These are phyloP conservation scores for Fraxinus quadrangulata DNA, from an alignment of 257 asterid genomes.

Conservation along the genomic window DNA sequence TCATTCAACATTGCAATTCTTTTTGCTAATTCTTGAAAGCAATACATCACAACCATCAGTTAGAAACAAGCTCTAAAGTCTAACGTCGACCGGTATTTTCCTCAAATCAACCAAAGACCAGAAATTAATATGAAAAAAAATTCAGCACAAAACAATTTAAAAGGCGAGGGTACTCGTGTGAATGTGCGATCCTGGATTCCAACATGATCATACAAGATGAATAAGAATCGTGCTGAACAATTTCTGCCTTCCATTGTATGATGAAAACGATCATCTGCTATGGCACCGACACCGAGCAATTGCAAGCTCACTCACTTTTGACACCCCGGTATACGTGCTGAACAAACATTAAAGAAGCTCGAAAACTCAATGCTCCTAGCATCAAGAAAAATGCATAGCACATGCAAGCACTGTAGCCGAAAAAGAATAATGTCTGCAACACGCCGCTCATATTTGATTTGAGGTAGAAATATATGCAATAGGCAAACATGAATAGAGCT, in stretches of 20 bases:
- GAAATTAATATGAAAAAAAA: too few relatives aligned
- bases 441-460: conserved; percentile 71
- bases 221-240: too few relatives aligned
- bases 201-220: neutral
- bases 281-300: neutral
- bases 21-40: neutral
- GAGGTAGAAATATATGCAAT: conserved; percentile 59
- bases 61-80: neutral
- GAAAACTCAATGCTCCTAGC: conserved; percentile 72
- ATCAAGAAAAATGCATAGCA: conserved; percentile 76
- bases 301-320: conserved; percentile 64
- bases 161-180: neutral
- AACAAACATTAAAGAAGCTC: conserved; percentile 59
- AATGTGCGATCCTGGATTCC: too few relatives aligned
- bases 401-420: conserved; percentile 68
- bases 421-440: conserved; percentile 61
- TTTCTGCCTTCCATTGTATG: neutral
- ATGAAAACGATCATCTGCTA: neutral
- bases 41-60: neutral
- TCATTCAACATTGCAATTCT: too few relatives aligned
- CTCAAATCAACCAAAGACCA: too few relatives aligned
- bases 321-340: conserved; percentile 58
- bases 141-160: too few relatives aligned
- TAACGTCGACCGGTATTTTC: neutral
- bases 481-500: conserved; percentile 62